Base-by-base conservation (phyloP, 1,284 basidiomycete species). In the Peniophora sp. region DNA sequence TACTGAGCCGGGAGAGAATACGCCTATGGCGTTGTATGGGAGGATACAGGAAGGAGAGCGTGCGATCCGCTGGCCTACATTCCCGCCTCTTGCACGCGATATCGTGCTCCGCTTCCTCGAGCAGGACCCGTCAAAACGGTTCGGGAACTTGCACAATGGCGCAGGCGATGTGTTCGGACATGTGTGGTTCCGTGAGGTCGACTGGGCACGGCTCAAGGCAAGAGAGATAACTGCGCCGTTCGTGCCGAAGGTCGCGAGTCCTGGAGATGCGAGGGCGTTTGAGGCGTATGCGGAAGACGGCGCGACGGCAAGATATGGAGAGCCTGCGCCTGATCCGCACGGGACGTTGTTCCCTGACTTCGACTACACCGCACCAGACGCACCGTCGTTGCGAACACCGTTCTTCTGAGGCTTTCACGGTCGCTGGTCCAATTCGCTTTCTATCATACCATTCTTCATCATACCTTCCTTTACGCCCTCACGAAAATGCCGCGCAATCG, bases 171-270 rank as follows among this genome's bases (percentile, higher is more conserved):
- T 99, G 54, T 97, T 98, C 62, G 85, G 85, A 9, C 96, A 98
- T 65, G 78, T 83, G n/a, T 98, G 96, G 96, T 98, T 97, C 63
- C 78, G 82, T 45, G 97, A 99, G 68, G 96, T 99, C 19, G 91
- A 96, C 59, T 99, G 96, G 96, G 81, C 83, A 53, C 83, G 86
- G 66, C 71, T 99, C 51, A 81, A 80, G 61, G 77, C 79, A 48
- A 74, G 92, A 55, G 92, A 97, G 63, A 97, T 99, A 52, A 91
- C 89, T 2, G 94, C 96, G n/a, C 96, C 96, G 3, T 99, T 97
- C 69, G 72, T 97, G 45, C 95, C 96, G 6, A 85, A 84, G 64
- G 90, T 94, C 50, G 76, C 71, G 24, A 83, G 89, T 16, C 92
- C 92, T 9, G 92, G 92, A 0, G 92, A 95, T 64, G 85, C 90